Conservation (phyloP, 768 basidiomycete species). For the Lenzites betulinus region DNA sequence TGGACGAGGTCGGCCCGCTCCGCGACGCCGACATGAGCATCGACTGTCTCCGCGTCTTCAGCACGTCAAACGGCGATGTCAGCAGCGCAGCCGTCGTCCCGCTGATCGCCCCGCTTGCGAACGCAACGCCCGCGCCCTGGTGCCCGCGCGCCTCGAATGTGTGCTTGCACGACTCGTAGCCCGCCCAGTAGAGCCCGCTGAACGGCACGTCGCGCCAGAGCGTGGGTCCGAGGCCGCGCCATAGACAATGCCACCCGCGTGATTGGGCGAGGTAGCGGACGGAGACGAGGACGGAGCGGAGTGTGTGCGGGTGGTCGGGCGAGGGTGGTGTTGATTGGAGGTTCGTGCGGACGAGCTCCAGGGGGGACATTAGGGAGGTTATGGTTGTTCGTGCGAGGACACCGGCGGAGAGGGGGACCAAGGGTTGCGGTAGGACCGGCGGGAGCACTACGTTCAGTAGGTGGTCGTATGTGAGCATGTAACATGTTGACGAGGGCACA, state of each 20-base stretch:
- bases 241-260: constrained; percentile 72
- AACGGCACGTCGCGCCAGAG: constrained; percentile 98
- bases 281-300: constrained; percentile 69
- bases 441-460: constrained; percentile 67
- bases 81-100: constrained; percentile 85
- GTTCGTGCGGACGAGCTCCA: constrained; percentile 93
- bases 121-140: constrained; percentile 69
- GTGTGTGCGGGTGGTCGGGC: constrained; percentile 70
- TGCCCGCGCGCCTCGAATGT: constrained; percentile 53
- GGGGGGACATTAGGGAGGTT: constrained; percentile 77
- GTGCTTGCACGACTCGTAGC: constrained; percentile 84
- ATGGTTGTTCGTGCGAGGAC: constrained; percentile 79
- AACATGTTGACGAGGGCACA: constrained; percentile 88
- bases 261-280: constrained; percentile 59
- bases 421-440: constrained; percentile 50
- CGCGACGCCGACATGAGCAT: constrained; percentile 65
- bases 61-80: constrained; percentile 94
- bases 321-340: constrained; percentile 84
- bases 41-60: constrained; percentile 93
- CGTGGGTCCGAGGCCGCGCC: constrained; percentile 90
- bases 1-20: constrained; percentile 47
- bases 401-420: constrained; percentile 80
- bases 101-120: constrained; percentile 87
- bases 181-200: constrained; percentile 95
- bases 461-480: constrained; percentile 96